Percentiles rank a stretch among this genome's conserved stretches.
phyloP scores from a whole-genome alignment of 148 eudicot genomes.

The Bassia scoparia region DNA sequence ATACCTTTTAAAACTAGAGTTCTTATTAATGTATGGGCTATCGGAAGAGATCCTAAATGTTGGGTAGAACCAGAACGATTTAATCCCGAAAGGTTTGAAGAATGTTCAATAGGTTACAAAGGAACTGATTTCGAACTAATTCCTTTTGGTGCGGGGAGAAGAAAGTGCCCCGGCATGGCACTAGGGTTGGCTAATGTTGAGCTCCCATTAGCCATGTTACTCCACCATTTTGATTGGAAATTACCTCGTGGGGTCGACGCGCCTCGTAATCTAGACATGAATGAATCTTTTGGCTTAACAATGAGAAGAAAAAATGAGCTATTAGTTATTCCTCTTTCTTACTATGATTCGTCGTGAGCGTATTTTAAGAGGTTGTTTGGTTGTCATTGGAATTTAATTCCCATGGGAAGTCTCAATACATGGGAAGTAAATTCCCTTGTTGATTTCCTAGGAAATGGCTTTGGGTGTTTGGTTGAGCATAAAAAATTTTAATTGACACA shows the following conservation, averaged over 20 bases:
- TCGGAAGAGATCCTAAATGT: constrained; percentile 35
- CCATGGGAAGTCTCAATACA: too few species aligned
- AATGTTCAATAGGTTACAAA: constrained; percentile 20
- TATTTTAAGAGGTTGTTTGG: too few species aligned
- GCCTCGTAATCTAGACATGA: constrained; percentile 19
- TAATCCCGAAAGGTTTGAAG: constrained; percentile 37
- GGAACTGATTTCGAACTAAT: constrained; percentile 31
- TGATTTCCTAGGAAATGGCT: too few species aligned
- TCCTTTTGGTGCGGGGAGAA: constrained; percentile 42
- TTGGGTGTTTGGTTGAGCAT: too few species aligned
- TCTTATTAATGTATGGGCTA: constrained; percentile 35
- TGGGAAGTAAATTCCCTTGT: too few species aligned
- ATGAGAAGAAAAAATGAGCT: too few species aligned
- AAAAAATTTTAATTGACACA: too few species aligned
- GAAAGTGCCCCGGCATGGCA: constrained; percentile 38
- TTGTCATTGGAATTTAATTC: too few species aligned
- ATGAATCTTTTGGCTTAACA: too few species aligned
- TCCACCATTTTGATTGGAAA: constrained; percentile 38
- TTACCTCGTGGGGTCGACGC: constrained; percentile 15
- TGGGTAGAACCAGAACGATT: constrained; percentile 30
- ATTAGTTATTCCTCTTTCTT: too few species aligned
- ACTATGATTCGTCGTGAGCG: too few species aligned
- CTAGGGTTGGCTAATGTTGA: constrained; percentile 30
- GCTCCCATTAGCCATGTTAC: constrained; percentile 29
- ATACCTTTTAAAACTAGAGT: constrained; percentile 28